Conservation (phyloP, 768 basidiomycete species). For the Termitomyces titanicus region DNA sequence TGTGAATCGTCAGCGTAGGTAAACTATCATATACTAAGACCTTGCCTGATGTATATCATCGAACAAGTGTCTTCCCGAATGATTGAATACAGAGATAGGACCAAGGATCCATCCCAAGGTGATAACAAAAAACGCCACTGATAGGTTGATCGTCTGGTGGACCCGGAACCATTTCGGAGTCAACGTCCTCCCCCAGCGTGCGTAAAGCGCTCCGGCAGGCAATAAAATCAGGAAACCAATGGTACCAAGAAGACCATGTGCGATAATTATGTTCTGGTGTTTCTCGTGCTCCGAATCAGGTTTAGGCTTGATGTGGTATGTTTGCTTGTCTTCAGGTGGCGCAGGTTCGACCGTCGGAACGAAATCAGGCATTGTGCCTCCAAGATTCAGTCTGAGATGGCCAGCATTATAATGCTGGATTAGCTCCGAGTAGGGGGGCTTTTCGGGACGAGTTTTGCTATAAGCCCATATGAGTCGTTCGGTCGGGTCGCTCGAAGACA, state of each 20-base stretch:
- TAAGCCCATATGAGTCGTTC: slow-evolving; percentile 41
- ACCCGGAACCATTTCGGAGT: slow-evolving; percentile 53
- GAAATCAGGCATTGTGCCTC: slow-evolving; percentile 22
- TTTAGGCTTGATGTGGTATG: not conserved
- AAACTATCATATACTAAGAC: not conserved
- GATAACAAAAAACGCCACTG: slow-evolving; percentile 46
- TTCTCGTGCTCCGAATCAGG: slow-evolving; percentile 19
- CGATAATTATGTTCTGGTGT: slow-evolving; percentile 42
- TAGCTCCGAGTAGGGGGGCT: slow-evolving; percentile 17
- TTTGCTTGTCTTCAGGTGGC: slow-evolving; percentile 2
- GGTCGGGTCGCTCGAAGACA: slow-evolving; percentile 20
- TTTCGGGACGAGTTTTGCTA: slow-evolving; percentile 26
- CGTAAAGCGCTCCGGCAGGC: slow-evolving; percentile 49
- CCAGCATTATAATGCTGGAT: slow-evolving; percentile 31
- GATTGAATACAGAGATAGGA: slow-evolving; percentile 39
- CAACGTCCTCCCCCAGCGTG: slow-evolving; percentile 50
- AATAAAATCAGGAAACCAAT: slow-evolving; percentile 56
- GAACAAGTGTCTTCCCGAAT: slow-evolving; percentile 25
- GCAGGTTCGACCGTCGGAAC: slow-evolving; percentile 11
- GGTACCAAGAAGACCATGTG: slow-evolving; percentile 49
- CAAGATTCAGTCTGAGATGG: slow-evolving; percentile 30
- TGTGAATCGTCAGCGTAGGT: slow-evolving; percentile 16
- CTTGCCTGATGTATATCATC: slow-evolving; percentile 45
- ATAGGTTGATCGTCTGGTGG: slow-evolving; percentile 49
- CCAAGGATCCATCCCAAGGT: slow-evolving; percentile 46